Evolutionary conservation across 495 filamentous ascomycete genomes (phyloP).

Genomic region (Penicillium maclennaniae): DNA sequence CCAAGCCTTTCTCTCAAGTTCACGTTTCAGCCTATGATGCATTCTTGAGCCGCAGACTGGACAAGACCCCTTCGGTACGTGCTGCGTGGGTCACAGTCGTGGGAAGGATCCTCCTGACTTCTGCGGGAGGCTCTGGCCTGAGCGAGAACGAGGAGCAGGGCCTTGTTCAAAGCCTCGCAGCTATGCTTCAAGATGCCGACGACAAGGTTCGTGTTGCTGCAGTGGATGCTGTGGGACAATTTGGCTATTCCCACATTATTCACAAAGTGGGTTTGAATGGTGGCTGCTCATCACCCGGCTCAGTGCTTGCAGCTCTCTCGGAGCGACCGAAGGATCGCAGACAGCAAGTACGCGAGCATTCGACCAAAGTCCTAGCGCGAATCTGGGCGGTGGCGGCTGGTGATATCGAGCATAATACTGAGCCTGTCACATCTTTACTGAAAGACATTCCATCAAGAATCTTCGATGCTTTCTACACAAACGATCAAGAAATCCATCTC

Average conservation of each 20-base stretch:
- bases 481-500: constrained; percentile 80
- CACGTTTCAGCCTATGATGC: constrained; percentile 73
- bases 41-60: constrained; percentile 77
- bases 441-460: constrained; percentile 81
- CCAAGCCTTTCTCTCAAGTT: constrained; percentile 77
- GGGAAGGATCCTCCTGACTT: constrained; percentile 78
- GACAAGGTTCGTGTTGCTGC: constrained; percentile 88
- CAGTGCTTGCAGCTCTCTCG: constrained; percentile 72
- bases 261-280: constrained; percentile 73
- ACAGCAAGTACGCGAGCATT: constrained; percentile 74
- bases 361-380: constrained; percentile 74
- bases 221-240: constrained; percentile 72
- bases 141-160: constrained; percentile 69
- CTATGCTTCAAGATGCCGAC: constrained; percentile 82
- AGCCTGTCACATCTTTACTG: constrained; percentile 65
- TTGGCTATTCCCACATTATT: constrained; percentile 74
- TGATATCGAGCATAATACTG: constrained; percentile 80
- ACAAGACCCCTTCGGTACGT: constrained; percentile 76
- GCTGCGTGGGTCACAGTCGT: constrained; percentile 79
- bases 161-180: constrained; percentile 67
- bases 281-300: constrained; percentile 62
- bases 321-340: constrained; percentile 88
- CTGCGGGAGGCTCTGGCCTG: constrained; percentile 80
- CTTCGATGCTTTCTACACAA: constrained; percentile 84
- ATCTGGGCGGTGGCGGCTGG: constrained; percentile 90